Evolutionary conservation across 345 rosid genomes (phyloP).

Genomic region (Pseudoturritis turrita): DNA sequence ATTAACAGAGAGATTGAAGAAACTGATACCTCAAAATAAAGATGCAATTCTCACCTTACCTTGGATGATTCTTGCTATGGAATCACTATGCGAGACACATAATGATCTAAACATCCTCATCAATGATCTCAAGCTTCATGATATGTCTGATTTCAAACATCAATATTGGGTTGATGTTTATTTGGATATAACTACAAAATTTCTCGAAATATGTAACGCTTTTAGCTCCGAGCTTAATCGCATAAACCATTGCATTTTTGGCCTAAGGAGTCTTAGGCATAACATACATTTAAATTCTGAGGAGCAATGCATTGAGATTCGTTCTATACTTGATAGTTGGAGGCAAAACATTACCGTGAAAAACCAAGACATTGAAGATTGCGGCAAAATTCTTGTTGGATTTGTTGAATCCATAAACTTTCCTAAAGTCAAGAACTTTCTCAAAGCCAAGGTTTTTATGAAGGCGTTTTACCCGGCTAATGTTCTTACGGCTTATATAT

Average conservation of each 20-base stretch:
- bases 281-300: conserved; percentile 44
- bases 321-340: conserved; percentile 60
- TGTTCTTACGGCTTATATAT: conserved; percentile 56
- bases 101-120: conserved; percentile 46
- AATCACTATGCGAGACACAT: conserved; percentile 57
- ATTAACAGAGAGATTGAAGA: conserved; percentile 48
- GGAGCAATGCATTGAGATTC: conserved; percentile 35
- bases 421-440: conserved; percentile 73
- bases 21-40: conserved; percentile 46
- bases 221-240: conserved; percentile 55
- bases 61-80: conserved; percentile 70
- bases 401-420: conserved; percentile 42
- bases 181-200: conserved; percentile 58
- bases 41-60: conserved; percentile 47
- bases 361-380: conserved; percentile 39
- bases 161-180: conserved; percentile 59
- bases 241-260: conserved; percentile 51
- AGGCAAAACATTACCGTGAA: conserved; percentile 41
- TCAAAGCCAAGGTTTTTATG: too few relatives aligned
- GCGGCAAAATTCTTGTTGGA: conserved; percentile 38
- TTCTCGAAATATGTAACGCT: conserved; percentile 61
- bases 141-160: conserved; percentile 55
- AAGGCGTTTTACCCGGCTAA: conserved; percentile 73
- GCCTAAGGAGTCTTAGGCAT: conserved; percentile 44
- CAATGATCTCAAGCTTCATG: conserved; percentile 59